Evolutionary conservation across 2,329 filamentous ascomycete genomes (phyloP).

Genomic region (Ophiostoma novo-ulmi): DNA sequence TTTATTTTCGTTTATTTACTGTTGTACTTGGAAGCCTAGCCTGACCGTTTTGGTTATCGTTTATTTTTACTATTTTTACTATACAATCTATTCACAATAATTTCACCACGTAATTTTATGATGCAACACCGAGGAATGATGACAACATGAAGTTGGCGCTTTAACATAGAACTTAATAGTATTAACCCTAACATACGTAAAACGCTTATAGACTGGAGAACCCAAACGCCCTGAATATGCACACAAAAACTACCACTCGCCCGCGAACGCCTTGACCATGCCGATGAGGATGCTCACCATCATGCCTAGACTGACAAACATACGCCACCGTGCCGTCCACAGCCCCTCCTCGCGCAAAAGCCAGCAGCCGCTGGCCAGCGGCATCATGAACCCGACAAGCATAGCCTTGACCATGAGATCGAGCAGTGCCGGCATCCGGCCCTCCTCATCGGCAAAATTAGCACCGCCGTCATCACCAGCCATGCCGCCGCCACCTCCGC

Average conservation of each 20-base stretch:
- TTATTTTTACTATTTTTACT: constrained; percentile 13
- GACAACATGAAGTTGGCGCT: neutral
- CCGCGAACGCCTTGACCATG: constrained; percentile 50
- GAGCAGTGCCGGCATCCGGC: constrained; percentile 52
- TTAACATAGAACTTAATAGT: neutral
- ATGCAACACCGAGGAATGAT: neutral
- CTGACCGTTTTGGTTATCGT: constrained; percentile 1
- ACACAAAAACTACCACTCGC: constrained; percentile 30
- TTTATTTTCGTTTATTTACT: neutral
- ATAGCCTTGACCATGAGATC: constrained; percentile 87
- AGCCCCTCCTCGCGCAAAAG: constrained; percentile 80
- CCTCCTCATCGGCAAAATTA: constrained; percentile 37
- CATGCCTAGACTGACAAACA: constrained; percentile 82
- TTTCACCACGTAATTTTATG: neutral
- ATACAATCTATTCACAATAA: neutral
- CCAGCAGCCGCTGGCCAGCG: constrained; percentile 80
- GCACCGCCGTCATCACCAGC: constrained; percentile 36
- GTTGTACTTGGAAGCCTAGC: constrained; percentile 2
- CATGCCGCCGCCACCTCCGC: constrained; percentile 34
- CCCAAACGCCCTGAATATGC: neutral
- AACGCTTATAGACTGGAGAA: neutral
- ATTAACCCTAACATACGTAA: neutral
- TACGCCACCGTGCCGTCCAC: constrained; percentile 75
- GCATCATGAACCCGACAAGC: constrained; percentile 92
- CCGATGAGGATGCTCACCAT: constrained; percentile 74